Percentiles rank a stretch among this genome's conserved stretches.
phyloP scores from a whole-genome alignment of 2,329 filamentous ascomycete genomes.

The Beauveria varroae region DNA sequence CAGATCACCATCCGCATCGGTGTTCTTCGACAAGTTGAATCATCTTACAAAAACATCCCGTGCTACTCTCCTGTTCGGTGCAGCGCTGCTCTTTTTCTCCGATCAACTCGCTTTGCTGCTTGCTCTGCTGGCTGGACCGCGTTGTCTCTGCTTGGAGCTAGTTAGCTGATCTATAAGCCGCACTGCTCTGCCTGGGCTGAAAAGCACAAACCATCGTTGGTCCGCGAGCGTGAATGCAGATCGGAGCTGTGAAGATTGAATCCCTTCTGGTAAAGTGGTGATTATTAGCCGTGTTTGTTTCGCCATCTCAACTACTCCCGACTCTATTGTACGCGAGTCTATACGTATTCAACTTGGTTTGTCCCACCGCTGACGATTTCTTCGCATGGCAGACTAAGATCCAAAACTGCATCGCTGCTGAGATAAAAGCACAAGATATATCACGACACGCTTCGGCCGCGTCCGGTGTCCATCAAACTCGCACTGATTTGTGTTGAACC shows the following conservation, averaged over 20 bases:
- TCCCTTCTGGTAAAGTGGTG: not conserved
- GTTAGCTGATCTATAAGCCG: not conserved
- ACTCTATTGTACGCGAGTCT: not conserved
- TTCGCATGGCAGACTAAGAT: not conserved
- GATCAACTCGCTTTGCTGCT: not conserved
- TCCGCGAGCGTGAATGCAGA: not conserved
- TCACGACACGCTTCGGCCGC: not conserved
- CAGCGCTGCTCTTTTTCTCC: not conserved
- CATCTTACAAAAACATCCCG: not conserved
- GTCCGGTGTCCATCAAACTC: not conserved
- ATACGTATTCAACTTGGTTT: not conserved
- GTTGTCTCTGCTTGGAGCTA: not conserved
- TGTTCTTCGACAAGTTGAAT: not conserved
- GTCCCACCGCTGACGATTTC: not conserved
- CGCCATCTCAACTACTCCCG: not conserved
- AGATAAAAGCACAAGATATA: not conserved
- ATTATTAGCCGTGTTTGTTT: not conserved
- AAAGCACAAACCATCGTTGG: not conserved
- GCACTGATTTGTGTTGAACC: not conserved
- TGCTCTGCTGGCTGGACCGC: not conserved
- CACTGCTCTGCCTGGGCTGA: not conserved
- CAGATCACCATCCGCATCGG: not conserved
- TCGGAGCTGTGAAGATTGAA: not conserved
- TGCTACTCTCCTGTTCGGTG: not conserved
- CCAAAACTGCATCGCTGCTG: not conserved